Base-by-base conservation (phyloP, 1,284 basidiomycete genomes). In the Earliella scabrosa region DNA sequence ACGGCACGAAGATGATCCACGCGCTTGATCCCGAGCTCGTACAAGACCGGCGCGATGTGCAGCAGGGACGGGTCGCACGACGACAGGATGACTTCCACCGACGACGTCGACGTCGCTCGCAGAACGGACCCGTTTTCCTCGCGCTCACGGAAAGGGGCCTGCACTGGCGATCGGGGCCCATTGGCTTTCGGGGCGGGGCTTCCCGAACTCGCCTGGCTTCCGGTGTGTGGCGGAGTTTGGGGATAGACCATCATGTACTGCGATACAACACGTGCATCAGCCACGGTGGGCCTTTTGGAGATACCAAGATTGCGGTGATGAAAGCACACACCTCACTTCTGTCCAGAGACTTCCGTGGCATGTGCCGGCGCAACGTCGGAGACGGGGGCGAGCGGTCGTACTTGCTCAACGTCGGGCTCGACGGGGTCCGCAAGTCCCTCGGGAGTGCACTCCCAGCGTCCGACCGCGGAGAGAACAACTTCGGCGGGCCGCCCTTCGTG, bases 1-100 rank as follows among this genome's bases (percentile, higher is more conserved):
- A 89, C 72, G 4, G 87, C 87, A 20, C 77, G 75, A 40, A 90
- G 68, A 68, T 90, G 87, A 44, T 82, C 84, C 51, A 81, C 73
- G 13, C 72, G 77, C 41, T 74, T 70, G 32, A 90, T 85, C 0
- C 87, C 87, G 13, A 90, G 71, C 24, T 71, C 76, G 23, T 73
- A 73, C 35, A 90, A 70, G 4, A 81, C 71, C 0, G 83, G 84
- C 0, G 75, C 71, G 36, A 88, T 78, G 70, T 89, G 88, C 16
- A 79, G 48, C 39, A 88, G 67, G 4, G 85, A 79, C 16, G 86
- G 85, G 50, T 81, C 74, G 63, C 85, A 88, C 3, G 84, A 79
- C 2, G 74, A 68, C 16, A 87, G 75, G 31, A 87, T 71, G 4
- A 73, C 65, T 35, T 81, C 80, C 21, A 87, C 67, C n/a, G 75